These are phyloP conservation scores for Glycine tomentella DNA, from an alignment of 306 rosid genomes.

Conservation along the genomic window DNA sequence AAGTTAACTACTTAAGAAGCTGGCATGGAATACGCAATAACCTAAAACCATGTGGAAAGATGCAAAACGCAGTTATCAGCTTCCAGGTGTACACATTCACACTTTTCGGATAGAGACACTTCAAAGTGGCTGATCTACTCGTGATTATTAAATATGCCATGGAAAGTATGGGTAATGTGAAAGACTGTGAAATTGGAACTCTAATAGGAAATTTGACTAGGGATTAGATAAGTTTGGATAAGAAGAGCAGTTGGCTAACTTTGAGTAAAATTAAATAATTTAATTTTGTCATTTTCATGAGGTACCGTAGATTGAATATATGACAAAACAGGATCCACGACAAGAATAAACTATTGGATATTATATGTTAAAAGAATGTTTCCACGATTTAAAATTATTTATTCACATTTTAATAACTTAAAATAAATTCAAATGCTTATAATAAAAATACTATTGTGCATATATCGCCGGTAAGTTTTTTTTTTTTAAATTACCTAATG, in stretches of 20 bases:
- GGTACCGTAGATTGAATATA: no score
- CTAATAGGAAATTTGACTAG: neutral
- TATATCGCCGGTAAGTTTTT: no score
- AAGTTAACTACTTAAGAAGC: neutral
- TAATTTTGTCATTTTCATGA: no score
- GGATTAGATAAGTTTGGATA: neutral
- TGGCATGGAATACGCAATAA: constrained; percentile 6
- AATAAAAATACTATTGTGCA: no score
- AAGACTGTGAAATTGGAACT: neutral
- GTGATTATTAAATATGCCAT: constrained; percentile 1
- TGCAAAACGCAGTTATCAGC: neutral
- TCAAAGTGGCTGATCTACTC: constrained; percentile 6
- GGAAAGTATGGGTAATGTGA: neutral
- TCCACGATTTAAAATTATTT: neutral
- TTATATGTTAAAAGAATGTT: neutral
- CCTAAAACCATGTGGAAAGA: neutral
- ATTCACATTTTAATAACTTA: neutral
- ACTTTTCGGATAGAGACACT: neutral
- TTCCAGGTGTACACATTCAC: neutral
- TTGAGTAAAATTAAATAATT: neutral
- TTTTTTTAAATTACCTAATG: no score
- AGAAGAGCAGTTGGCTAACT: neutral
- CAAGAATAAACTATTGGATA: neutral
- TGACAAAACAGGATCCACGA: no score
- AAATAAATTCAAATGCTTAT: no score